phyloP scores from a whole-genome alignment of 1,139 yeast species.

The Yamadazyma sp. region DNA sequence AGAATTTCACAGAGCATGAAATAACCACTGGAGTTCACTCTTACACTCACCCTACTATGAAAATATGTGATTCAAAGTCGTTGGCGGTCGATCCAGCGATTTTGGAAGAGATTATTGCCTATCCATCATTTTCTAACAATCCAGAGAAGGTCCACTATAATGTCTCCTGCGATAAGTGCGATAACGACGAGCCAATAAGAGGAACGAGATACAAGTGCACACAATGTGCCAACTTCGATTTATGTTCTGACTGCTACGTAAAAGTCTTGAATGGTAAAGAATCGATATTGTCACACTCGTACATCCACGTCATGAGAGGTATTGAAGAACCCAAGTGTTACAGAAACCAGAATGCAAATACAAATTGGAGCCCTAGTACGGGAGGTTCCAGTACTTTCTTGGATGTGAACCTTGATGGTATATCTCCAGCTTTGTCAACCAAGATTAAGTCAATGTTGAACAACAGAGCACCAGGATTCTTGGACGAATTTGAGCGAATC shows the following conservation, averaged over 20 bases:
- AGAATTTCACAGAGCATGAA: slow-evolving; percentile 13
- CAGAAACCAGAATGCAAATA: neutral
- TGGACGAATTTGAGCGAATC: slow-evolving; percentile 21
- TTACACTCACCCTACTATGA: slow-evolving; percentile 33
- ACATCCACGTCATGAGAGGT: slow-evolving; percentile 31
- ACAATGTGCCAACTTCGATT: slow-evolving; percentile 54
- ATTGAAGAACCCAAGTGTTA: slow-evolving; percentile 19
- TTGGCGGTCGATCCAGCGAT: slow-evolving; percentile 8
- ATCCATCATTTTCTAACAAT: neutral
- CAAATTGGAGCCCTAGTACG: neutral
- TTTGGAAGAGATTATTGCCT: neutral
- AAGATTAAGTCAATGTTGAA: slow-evolving; percentile 21
- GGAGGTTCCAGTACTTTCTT: slow-evolving; percentile 12
- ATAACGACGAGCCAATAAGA: slow-evolving; percentile 25
- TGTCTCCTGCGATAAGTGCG: slow-evolving; percentile 44
- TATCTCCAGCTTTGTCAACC: slow-evolving; percentile 19
- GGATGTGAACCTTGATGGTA: slow-evolving; percentile 30
- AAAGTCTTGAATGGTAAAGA: slow-evolving; percentile 11
- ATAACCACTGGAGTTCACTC: slow-evolving; percentile 19
- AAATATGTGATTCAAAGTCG: slow-evolving; percentile 22
- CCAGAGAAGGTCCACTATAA: slow-evolving; percentile 17
- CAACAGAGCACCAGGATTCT: slow-evolving; percentile 20
- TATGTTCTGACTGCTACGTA: slow-evolving; percentile 51
- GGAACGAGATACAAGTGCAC: slow-evolving; percentile 58
- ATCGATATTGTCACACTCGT: slow-evolving; percentile 21